Percentiles rank a stretch among this genome's conserved stretches.
Conservation (phyloP, 108 stramenopile genomes). For the Discostella stelligeroides region DNA sequence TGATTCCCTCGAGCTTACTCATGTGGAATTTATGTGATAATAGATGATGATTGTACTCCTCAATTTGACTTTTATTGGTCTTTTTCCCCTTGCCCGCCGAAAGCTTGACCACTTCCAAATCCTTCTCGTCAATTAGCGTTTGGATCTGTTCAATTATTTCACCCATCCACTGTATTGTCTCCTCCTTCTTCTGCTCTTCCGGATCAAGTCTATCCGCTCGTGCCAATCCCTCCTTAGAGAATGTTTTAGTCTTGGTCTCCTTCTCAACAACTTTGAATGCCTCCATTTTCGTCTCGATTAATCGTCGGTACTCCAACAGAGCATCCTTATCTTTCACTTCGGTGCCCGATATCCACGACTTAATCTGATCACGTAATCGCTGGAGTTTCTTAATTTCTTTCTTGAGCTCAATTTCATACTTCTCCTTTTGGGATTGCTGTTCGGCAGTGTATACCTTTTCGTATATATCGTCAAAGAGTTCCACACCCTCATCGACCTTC, state of each 20-base stretch:
- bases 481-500: constrained; percentile 98
- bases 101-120: constrained; percentile 88
- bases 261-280: constrained; percentile 98
- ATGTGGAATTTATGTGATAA: constrained; percentile 92
- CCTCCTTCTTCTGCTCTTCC: constrained; percentile 76
- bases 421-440: constrained; percentile 97
- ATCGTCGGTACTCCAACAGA: constrained; percentile 74
- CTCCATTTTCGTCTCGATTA: constrained; percentile 99
- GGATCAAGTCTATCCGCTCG: constrained; percentile 77
- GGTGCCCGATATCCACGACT: constrained; percentile 93
- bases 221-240: constrained; percentile 96
- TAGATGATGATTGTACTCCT: constrained; percentile 74
- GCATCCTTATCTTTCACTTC: constrained; percentile 98
- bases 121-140: constrained; percentile 74
- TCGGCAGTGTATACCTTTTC: constrained; percentile 97
- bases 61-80: constrained; percentile 79
- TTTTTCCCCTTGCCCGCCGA: constrained; percentile 86
- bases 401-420: constrained; percentile 98
- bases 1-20: constrained; percentile 93
- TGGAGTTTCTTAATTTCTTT: constrained; percentile 99
- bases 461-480: constrained; percentile 97
- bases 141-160: constrained; percentile 78
- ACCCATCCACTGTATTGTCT: constrained; percentile 73
- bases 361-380: constrained; percentile 97
- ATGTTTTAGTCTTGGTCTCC: constrained; percentile 99